Base-by-base conservation (phyloP, 2,329 filamentous ascomycete genomes). In the Emmonsiellopsis sp. region DNA sequence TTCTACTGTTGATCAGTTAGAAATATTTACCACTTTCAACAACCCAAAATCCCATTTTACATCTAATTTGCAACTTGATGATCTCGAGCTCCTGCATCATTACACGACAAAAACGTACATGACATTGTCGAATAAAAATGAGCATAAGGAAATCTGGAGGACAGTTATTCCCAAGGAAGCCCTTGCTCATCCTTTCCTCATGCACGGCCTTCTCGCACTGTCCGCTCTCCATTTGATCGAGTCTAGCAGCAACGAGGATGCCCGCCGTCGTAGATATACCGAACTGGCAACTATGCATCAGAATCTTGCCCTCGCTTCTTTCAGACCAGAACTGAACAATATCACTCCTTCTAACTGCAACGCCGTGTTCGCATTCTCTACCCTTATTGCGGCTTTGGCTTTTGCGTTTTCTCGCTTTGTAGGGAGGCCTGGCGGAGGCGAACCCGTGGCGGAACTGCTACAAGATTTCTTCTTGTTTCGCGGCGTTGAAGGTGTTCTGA, bases 81-180 rank as follows among this genome's bases (percentile, higher is more conserved):
- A 74, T 55, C 59, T 74, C n/a, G 70, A 74, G 54, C 61, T 75
- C 32, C 65, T 75, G 48, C 70, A 75, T 56, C 64, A 67, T 54
- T 74, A 69, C 54, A 69, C 66, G 9, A 69, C 64, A 10, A 55
- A 62, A 27, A 68, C 65, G 17, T 68, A 68, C 46, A 57, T 53
- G 47, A 63, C 62, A 2, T 52, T 64, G 11, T 60, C 62, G 2
- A 54, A 58, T 21, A 55, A 58, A 32, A 55, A 54, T 34, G 53
- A 57, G 42, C 61, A 58, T 45, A 46, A 55, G 36, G 56, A 56
- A 36, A 57, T 62, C 2, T 63, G 62, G 60, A 62, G 57, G 33
- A 57, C 48, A 10, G 52, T 55, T 11, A 60, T 64, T 17, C 61
- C 61, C 6, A 59, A 57, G 43, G 58, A 61, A 45, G 62, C 62